phyloP scores from a whole-genome alignment of 306 rosid genomes.

The Vigna mungo region DNA sequence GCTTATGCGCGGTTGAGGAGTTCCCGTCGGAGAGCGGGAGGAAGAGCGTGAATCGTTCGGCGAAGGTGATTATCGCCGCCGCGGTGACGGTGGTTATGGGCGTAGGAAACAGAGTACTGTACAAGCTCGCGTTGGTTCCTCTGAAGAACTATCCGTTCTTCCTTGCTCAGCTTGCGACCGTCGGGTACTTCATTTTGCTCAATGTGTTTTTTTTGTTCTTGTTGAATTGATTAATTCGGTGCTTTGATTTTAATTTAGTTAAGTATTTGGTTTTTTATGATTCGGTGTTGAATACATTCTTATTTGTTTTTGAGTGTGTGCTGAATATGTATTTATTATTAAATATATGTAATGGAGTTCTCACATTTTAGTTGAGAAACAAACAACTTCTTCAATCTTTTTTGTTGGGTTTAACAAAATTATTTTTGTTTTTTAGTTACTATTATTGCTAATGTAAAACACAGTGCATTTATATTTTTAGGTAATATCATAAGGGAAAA shows the following conservation, averaged over 20 bases:
- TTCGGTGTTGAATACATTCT: not conserved
- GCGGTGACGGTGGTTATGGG: constrained; percentile 75
- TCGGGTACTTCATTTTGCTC: constrained; percentile 61
- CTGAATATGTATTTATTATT: not conserved
- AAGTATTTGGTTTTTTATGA: not conserved
- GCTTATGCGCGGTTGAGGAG: constrained; percentile 45
- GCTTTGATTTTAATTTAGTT: not conserved
- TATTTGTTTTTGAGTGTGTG: not conserved
- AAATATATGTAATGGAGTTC: too few relatives aligned
- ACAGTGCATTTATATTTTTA: not conserved
- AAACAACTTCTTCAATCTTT: not conserved
- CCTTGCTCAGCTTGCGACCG: constrained; percentile 91
- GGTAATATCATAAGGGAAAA: not conserved
- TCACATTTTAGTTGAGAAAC: not conserved
- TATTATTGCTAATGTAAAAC: not conserved
- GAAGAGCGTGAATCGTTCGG: constrained; percentile 50
- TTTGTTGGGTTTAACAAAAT: not conserved
- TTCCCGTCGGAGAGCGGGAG: constrained; percentile 34
- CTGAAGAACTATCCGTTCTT: constrained; percentile 86
- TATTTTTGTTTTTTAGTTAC: not conserved
- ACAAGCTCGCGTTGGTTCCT: constrained; percentile 90
- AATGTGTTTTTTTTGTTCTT: not conserved
- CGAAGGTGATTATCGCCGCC: constrained; percentile 68
- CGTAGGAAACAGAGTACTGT: constrained; percentile 79
- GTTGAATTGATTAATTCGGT: not conserved